Evolutionary conservation across 2,329 filamentous ascomycete species (phyloP), one percentile per base, ranked within the genome.

Genomic region (Xylaria sp.): DNA sequence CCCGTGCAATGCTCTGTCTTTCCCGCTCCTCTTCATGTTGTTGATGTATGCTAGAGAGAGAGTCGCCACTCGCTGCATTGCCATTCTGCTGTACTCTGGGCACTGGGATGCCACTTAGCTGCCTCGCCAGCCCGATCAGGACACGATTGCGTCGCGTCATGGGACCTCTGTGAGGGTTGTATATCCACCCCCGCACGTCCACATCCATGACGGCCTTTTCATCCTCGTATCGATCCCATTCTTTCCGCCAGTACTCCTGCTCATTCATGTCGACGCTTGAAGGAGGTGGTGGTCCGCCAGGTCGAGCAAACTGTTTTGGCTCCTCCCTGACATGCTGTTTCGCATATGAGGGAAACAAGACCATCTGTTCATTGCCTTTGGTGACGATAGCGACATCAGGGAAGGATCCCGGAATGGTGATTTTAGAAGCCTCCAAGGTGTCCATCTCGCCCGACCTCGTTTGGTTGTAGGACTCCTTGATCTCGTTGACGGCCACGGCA

Each of bases 171-270:
- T 94, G 92, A 17, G 94, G 94, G 40, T 88, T 87, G 76, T 97
- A 99, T 54, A 98, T 86, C 95, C 96, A 99, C 14, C 95, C 95
- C 69, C 94, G 86, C 23, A 99, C 92, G 75, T 99, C 94, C 5
- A 98, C 92, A 73, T 98, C 94, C 1, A 97, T 91, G 3, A 97
- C 82, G 0, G 94, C 92, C 74, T 90, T 91, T 71, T 93, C 89
- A 63, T 94, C 89, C 74, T 96, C 91, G 56, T 89, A 85, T 64
- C 85, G 85, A 60, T 94, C 87, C 91, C 92, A 96, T 72, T 94
- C 88, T 57, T 87, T 81, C 43, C 84, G 86, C 89, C 91, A 94
- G 74, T 90, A 94, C 40, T 92, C 88, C 46, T 87, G 84, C 66
- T 92, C 88, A 46, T 81, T 83, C 33, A 84, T 79, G 1, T 61